Conservation (phyloP, 1,139 yeast genomes). For the Kodamaea arcana region DNA sequence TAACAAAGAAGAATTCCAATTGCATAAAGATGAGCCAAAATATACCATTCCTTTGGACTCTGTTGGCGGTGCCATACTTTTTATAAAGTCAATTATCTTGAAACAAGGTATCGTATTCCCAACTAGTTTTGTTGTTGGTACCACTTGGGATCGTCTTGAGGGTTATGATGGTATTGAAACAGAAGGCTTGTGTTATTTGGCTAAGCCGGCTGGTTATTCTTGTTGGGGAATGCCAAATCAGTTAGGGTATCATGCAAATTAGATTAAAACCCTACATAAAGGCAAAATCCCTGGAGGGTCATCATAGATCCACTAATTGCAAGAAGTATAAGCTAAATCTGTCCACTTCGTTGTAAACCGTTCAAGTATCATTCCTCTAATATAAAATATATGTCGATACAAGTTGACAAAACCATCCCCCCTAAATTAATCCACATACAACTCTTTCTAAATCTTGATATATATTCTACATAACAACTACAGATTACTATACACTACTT, state of each 20-base stretch:
- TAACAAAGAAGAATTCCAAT: constrained; percentile 13
- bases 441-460: neutral
- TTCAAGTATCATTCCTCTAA: too few relatives aligned
- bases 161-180: constrained; percentile 55
- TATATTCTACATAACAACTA: constrained; percentile 1
- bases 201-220: constrained; percentile 38
- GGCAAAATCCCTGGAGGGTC: too few relatives aligned
- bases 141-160: constrained; percentile 44
- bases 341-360: too few relatives aligned
- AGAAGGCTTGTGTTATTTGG: constrained; percentile 48
- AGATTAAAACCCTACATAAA: too few relatives aligned
- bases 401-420: too few relatives aligned
- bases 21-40: constrained; percentile 9
- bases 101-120: constrained; percentile 47
- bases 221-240: constrained; percentile 45
- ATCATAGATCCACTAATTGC: too few relatives aligned
- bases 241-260: constrained; percentile 22
- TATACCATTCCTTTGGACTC: constrained; percentile 35
- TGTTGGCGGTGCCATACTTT: constrained; percentile 49
- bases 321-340: too few relatives aligned
- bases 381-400: too few relatives aligned
- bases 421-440: too few relatives aligned
- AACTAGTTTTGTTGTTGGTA: constrained; percentile 42
- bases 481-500: neutral
- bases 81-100: constrained; percentile 36